Evolutionary conservation across 768 basidiomycete genomes (phyloP).

Genomic region (Suillus discolor): DNA sequence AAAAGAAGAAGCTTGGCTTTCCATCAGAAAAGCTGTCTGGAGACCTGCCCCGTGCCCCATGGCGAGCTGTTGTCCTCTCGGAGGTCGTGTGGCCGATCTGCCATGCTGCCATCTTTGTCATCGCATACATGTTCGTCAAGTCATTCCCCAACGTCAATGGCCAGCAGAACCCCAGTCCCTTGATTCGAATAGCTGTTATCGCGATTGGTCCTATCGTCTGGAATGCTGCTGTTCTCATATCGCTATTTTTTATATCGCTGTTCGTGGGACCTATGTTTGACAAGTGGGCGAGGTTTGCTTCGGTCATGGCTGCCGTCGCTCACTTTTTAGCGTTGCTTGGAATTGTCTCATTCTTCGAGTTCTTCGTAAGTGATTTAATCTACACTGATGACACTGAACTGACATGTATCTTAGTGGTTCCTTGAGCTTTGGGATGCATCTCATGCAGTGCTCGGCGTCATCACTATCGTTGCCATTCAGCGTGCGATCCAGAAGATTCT

Average conservation of each 20-base stretch:
- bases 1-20: constrained; percentile 97
- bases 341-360: constrained; percentile 89
- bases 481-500: constrained; percentile 92
- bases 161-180: constrained; percentile 72
- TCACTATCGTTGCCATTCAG: constrained; percentile 88
- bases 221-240: constrained; percentile 87
- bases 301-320: constrained; percentile 90
- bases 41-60: constrained; percentile 90
- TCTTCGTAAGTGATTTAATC: constrained; percentile 71
- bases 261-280: constrained; percentile 91
- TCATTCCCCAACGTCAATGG: constrained; percentile 75
- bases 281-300: constrained; percentile 84
- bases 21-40: constrained; percentile 97
- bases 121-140: constrained; percentile 93
- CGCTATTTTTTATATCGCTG: constrained; percentile 89
- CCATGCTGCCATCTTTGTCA: constrained; percentile 72
- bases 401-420: constrained; percentile 69
- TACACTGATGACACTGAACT: constrained; percentile 6
- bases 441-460: constrained; percentile 91
- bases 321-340: constrained; percentile 84
- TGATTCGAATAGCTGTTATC: constrained; percentile 88
- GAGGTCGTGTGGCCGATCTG: constrained; percentile 84
- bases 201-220: constrained; percentile 92
- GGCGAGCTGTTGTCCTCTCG: constrained; percentile 80
- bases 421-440: constrained; percentile 96